Evolutionary conservation across 2,329 filamentous ascomycete species (phyloP).

Genomic region (Helotiales sp.): DNA sequence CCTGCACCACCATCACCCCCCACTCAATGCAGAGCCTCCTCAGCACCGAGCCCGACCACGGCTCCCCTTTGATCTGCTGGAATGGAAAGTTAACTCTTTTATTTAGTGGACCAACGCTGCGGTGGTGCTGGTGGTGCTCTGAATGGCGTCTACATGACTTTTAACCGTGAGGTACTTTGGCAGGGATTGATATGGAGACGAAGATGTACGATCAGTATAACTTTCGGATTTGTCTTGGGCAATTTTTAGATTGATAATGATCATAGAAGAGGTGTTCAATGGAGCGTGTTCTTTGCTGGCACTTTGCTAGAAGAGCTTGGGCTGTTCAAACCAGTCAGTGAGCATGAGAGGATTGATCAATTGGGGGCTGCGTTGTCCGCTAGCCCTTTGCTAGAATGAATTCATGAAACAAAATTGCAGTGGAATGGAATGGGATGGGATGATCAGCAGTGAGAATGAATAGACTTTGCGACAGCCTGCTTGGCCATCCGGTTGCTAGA

Average conservation of each 20-base stretch:
- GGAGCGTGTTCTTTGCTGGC: not conserved
- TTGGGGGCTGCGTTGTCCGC: not conserved
- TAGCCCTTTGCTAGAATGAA: constrained; percentile 6
- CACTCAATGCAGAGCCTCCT: constrained; percentile 9
- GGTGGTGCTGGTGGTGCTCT: not conserved
- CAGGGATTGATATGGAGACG: no score
- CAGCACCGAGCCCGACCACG: constrained; percentile 15
- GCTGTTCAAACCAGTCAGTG: not conserved
- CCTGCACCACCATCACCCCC: constrained; percentile 24
- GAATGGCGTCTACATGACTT: constrained; percentile 24
- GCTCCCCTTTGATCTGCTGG: no score
- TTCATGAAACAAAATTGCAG: not conserved
- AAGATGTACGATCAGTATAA: not conserved
- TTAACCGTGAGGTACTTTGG: constrained; percentile 12
- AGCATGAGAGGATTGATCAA: not conserved
- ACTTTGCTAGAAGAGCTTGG: not conserved
- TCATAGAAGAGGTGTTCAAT: not conserved
- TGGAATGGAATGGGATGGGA: not conserved
- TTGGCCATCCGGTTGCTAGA: no score
- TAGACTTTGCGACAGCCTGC: not conserved
- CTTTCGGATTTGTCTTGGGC: not conserved
- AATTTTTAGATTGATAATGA: not conserved
- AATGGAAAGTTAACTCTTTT: not conserved
- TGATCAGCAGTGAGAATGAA: not conserved
- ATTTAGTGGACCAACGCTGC: not conserved